Evolutionary conservation across 169 alveolate species (phyloP).

Genomic region (Plasmodium yoelii): DNA sequence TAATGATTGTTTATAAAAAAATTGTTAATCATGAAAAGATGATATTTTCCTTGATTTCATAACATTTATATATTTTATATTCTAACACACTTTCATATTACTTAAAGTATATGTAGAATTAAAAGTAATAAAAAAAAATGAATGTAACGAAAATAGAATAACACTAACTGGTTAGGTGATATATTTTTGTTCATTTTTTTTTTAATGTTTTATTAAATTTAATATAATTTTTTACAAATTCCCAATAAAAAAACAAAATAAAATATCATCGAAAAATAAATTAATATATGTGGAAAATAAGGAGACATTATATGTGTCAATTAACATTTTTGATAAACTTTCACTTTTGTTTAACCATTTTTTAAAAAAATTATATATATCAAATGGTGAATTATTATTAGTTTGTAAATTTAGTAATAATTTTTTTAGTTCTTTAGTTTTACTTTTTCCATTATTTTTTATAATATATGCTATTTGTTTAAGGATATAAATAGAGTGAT

Average conservation of each 20-base stretch:
- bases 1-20: too few relatives aligned
- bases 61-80: too few relatives aligned
- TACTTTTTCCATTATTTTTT: constrained; percentile 14
- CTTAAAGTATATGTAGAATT: too few relatives aligned
- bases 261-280: constrained; percentile 57
- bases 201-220: too few relatives aligned
- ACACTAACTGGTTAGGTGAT: too few relatives aligned
- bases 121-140: too few relatives aligned
- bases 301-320: constrained; percentile 28
- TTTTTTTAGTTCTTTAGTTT: constrained; percentile 10
- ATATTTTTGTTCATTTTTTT: too few relatives aligned
- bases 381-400: background rate
- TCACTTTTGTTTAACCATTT: constrained; percentile 55
- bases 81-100: too few relatives aligned
- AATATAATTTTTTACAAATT: constrained; percentile 24
- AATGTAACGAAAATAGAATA: too few relatives aligned
- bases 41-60: too few relatives aligned
- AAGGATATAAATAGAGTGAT: constrained; percentile 15
- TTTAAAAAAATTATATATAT: constrained; percentile 31
- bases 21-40: too few relatives aligned
- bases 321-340: constrained; percentile 19
- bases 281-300: constrained; percentile 37
- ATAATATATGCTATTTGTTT: constrained; percentile 14
- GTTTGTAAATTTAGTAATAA: background rate
- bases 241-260: constrained; percentile 76